Percentiles rank a stretch among this genome's conserved stretches.
phyloP scores from a whole-genome alignment of 805 yeast genomes.

The Schwanniomyces occidentalis region DNA sequence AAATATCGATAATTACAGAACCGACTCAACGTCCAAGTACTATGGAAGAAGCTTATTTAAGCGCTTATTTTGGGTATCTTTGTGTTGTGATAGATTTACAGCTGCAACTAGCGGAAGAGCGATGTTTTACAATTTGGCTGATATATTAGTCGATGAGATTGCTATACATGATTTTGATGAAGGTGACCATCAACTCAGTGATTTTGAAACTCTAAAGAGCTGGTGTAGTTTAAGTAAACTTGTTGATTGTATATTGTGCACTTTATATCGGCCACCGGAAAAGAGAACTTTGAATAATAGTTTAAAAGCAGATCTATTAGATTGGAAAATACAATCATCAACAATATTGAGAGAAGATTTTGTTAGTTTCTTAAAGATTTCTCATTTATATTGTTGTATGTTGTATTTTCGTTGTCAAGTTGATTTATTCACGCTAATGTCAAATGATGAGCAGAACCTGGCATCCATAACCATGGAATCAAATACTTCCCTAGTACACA shows the following conservation, averaged over 20 bases:
- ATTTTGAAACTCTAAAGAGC: constrained; percentile 20
- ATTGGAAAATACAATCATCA: constrained; percentile 4
- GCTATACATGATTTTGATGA: constrained; percentile 22
- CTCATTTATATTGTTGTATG: constrained; percentile 18
- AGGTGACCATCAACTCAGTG: constrained; percentile 12
- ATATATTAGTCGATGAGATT: constrained; percentile 22
- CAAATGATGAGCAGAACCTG: constrained; percentile 8
- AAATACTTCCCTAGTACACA: constrained; percentile 12
- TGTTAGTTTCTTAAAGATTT: constrained; percentile 13
- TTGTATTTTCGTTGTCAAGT: constrained; percentile 25
- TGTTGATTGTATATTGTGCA: constrained; percentile 21
- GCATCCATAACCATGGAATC: neutral
- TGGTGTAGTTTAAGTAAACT: constrained; percentile 21
- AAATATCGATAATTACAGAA: neutral
- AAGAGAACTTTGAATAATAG: constrained; percentile 20
- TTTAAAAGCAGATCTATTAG: constrained; percentile 21
- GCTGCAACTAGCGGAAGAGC: constrained; percentile 26
- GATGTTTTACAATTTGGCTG: constrained; percentile 22
- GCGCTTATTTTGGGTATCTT: constrained; percentile 28
- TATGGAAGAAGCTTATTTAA: neutral
- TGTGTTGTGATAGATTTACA: constrained; percentile 26
- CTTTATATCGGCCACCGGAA: constrained; percentile 27
- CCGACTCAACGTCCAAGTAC: too few relatives aligned
- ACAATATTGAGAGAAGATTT: constrained; percentile 12
- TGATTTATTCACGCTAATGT: constrained; percentile 24